These are phyloP conservation scores for Phaeotremella skinneri DNA, from an alignment of 768 basidiomycete species.

Conservation along the genomic window DNA sequence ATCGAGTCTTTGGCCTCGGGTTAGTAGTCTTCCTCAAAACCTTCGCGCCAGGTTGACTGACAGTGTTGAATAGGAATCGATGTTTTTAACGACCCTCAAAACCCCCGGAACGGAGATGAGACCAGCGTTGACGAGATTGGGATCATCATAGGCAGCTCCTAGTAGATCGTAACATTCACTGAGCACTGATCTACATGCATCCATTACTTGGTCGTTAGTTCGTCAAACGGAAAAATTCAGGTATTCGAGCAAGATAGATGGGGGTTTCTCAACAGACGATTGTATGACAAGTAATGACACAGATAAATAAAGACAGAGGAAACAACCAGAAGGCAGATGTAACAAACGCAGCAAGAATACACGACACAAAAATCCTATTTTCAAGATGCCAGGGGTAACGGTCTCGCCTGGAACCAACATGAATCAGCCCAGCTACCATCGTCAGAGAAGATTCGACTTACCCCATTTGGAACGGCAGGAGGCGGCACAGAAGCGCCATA, in stretches of 20 bases:
- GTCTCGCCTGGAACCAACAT: constrained; percentile 8
- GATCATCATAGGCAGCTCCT: constrained; percentile 14
- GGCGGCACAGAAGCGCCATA: constrained; percentile 10
- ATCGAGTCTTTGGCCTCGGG: constrained; percentile 27
- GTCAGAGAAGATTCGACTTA: neutral
- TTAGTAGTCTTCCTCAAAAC: neutral
- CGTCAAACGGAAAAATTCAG: neutral
- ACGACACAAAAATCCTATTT: constrained; percentile 14
- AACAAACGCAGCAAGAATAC: neutral
- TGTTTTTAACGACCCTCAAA: constrained; percentile 26
- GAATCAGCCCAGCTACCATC: neutral
- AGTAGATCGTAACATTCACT: neutral
- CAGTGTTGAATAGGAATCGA: constrained; percentile 16
- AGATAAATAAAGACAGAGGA: neutral
- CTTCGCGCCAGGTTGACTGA: neutral
- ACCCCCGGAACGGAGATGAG: neutral
- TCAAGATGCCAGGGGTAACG: neutral
- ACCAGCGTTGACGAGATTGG: constrained; percentile 21
- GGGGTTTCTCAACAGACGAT: neutral
- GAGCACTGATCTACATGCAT: neutral
- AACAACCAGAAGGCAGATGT: neutral
- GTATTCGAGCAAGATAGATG: neutral
- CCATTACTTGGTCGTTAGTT: neutral
- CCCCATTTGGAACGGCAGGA: neutral
- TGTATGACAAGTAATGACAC: neutral